Conservation (phyloP, 2,329 filamentous ascomycete species). For the Claviceps arundinis region DNA sequence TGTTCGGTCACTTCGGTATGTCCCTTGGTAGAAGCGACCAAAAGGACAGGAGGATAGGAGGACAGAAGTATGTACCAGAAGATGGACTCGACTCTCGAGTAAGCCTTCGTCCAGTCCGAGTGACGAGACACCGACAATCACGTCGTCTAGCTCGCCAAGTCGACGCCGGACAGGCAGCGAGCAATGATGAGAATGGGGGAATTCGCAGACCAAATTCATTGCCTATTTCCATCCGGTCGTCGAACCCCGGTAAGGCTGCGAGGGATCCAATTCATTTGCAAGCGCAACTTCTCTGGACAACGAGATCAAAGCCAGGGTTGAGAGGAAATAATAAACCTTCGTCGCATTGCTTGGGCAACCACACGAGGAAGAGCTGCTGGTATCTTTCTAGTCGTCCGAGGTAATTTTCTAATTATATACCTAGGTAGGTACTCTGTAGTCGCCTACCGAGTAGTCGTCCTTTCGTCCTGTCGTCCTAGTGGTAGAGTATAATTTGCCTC, state of each 20-base stretch:
- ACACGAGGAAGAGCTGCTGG: background rate
- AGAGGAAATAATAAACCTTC: background rate
- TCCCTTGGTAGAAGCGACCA: too few species aligned
- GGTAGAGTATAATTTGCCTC: background rate
- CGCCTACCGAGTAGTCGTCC: too few species aligned
- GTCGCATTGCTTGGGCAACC: background rate
- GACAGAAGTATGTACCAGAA: background rate
- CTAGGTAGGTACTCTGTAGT: too few species aligned
- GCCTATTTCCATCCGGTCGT: background rate
- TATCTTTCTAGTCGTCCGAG: background rate
- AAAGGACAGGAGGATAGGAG: too few species aligned
- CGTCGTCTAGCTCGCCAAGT: background rate
- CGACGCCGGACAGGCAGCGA: background rate
- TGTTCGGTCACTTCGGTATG: background rate
- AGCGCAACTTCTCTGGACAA: background rate
- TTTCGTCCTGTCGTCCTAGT: background rate
- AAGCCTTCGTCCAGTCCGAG: too few species aligned
- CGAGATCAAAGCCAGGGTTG: background rate
- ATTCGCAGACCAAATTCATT: background rate
- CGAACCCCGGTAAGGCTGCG: conserved; percentile 1
- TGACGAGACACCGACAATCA: too few species aligned
- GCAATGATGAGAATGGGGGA: background rate
- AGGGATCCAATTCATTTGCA: background rate
- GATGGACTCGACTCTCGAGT: background rate
- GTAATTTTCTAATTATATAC: too few species aligned